phyloP scores from a whole-genome alignment of 208 protist species.

The Crithidia fasciculata region DNA sequence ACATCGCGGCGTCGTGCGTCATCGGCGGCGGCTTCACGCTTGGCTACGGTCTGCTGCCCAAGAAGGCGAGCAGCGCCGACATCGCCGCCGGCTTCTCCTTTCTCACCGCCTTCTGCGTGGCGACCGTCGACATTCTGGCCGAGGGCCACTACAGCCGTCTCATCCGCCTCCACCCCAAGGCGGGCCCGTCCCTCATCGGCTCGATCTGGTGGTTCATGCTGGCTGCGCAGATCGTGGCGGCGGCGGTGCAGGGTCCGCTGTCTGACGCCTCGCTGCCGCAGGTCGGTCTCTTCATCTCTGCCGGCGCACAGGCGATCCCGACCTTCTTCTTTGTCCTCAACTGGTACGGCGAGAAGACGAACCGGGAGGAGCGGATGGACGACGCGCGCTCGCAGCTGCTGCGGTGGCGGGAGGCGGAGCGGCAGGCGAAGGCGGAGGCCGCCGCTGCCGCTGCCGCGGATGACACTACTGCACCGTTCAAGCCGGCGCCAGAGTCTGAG shows the following conservation, averaged over 20 bases:
- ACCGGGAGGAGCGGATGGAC: slow-evolving; percentile 48
- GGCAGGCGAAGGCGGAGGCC: slow-evolving; percentile 3
- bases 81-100: slow-evolving; percentile 51
- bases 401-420: slow-evolving; percentile 7
- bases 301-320: slow-evolving; percentile 50
- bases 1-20: slow-evolving; percentile 47
- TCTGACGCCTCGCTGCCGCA: slow-evolving; percentile 39
- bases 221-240: slow-evolving; percentile 41
- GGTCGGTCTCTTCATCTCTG: slow-evolving; percentile 53
- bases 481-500: not conserved
- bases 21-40: slow-evolving; percentile 42
- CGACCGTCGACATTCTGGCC: slow-evolving; percentile 70
- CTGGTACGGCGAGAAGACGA: slow-evolving; percentile 63
- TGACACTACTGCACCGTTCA: not conserved
- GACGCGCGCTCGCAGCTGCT: slow-evolving; percentile 26
- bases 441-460: not conserved
- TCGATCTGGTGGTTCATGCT: slow-evolving; percentile 73
- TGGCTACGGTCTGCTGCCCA: slow-evolving; percentile 47
- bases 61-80: slow-evolving; percentile 33
- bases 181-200: slow-evolving; percentile 55
- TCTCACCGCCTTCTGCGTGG: slow-evolving; percentile 49
- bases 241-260: slow-evolving; percentile 50
- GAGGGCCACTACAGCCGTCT: slow-evolving; percentile 75
- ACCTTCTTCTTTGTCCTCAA: slow-evolving; percentile 59
- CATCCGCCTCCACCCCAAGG: slow-evolving; percentile 46